phyloP scores from a whole-genome alignment of 1,284 basidiomycete species.

The Leccinum holopus region DNA sequence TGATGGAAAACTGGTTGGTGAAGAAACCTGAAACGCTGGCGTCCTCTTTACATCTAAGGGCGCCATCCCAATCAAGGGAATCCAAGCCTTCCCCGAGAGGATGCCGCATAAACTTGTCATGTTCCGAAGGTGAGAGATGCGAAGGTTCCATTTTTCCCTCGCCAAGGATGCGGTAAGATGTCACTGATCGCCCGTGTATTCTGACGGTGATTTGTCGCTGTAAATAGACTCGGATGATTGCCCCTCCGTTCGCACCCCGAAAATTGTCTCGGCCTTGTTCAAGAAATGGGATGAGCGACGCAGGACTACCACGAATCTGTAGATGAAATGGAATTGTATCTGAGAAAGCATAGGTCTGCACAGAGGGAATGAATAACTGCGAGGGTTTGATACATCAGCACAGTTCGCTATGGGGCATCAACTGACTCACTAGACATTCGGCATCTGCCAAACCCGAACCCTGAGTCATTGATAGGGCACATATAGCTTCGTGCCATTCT shows the following conservation, averaged over 20 bases:
- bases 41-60: constrained; percentile 22
- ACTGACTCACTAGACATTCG: constrained; percentile 31
- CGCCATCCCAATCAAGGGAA: constrained; percentile 34
- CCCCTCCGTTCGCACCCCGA: constrained; percentile 9
- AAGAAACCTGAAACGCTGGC: constrained; percentile 21
- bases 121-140: constrained; percentile 2
- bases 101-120: constrained; percentile 4
- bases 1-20: constrained; percentile 26
- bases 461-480: constrained; percentile 21
- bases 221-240: constrained; percentile 26
- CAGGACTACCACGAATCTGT: constrained; percentile 28
- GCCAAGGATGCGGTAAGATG: constrained; percentile 14
- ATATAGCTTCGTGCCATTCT: constrained; percentile 34
- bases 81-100: constrained; percentile 20
- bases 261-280: constrained; percentile 14
- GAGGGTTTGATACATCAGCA: background rate
- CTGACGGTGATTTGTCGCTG: constrained; percentile 19
- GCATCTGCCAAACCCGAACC: constrained; percentile 22
- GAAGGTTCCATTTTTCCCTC: constrained; percentile 26
- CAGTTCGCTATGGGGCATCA: background rate
- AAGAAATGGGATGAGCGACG: constrained; percentile 31
- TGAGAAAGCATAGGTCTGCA: constrained; percentile 25
- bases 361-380: constrained; percentile 34
- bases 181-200: constrained; percentile 18
- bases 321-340: constrained; percentile 36